phyloP scores from a whole-genome alignment of 2,329 filamentous ascomycete genomes.

The Parafenestella ontariensis region DNA sequence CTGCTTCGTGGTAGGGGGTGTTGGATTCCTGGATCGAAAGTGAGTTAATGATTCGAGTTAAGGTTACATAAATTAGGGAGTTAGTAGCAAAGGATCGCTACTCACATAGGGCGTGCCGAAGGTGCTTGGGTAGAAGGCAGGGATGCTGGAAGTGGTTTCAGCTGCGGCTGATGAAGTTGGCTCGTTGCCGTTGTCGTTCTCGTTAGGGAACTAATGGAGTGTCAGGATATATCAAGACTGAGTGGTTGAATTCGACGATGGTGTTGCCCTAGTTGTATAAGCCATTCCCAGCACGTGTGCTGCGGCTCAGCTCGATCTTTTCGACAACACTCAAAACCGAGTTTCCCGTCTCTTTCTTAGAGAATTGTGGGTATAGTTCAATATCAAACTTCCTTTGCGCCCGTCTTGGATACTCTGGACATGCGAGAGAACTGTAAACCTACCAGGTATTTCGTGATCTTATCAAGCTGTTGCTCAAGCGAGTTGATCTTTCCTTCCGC shows the following conservation, averaged over 20 bases:
- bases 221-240: background rate
- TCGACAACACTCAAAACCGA: background rate
- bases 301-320: no score
- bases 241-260: background rate
- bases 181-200: background rate
- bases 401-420: background rate
- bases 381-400: background rate
- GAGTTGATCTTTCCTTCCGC: background rate
- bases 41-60: no score
- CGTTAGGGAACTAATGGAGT: background rate
- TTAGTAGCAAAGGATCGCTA: background rate
- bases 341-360: background rate
- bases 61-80: no score
- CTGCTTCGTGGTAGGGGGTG: background rate
- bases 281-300: background rate
- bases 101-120: background rate
- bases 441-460: background rate
- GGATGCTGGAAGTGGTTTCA: background rate
- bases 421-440: background rate
- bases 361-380: background rate
- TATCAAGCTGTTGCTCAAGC: background rate
- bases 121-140: background rate
- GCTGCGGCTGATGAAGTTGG: background rate
- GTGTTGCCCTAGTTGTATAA: no score
- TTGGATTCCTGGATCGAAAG: background rate